Evolutionary conservation across 2,329 filamentous ascomycete genomes (phyloP).

Genomic region (Fusarium veterinarium): DNA sequence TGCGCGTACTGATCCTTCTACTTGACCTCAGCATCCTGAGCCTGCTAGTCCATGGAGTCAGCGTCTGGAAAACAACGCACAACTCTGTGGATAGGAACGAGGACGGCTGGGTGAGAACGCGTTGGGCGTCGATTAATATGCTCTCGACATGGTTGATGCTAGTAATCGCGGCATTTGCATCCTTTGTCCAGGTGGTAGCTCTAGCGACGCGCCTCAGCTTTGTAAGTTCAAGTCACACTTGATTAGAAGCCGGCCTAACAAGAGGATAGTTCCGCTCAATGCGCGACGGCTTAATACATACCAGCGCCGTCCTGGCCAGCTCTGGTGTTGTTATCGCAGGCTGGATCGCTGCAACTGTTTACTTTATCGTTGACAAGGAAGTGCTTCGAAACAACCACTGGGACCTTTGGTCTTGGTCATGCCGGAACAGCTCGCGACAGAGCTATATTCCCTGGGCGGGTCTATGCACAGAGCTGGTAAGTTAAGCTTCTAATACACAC

Average conservation of each 20-base stretch:
- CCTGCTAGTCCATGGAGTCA: background rate
- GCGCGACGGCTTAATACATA: background rate
- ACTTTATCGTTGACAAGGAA: slow-evolving; percentile 13
- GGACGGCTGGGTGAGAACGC: slow-evolving; percentile 10
- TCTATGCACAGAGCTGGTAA: slow-evolving; percentile 2
- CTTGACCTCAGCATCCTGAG: slow-evolving; percentile 10
- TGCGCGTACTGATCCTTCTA: background rate
- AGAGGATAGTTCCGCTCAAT: background rate
- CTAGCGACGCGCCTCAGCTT: background rate
- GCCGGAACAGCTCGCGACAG: slow-evolving; percentile 1
- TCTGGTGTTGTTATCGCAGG: background rate
- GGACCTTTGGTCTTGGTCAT: slow-evolving; percentile 24
- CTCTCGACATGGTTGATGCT: slow-evolving; percentile 18
- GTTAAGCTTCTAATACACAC: accelerated
- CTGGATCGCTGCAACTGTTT: background rate
- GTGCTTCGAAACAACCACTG: slow-evolving; percentile 3
- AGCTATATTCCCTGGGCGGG: slow-evolving; percentile 12
- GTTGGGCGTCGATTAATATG: slow-evolving; percentile 10
- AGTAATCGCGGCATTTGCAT: background rate
- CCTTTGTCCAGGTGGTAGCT: background rate
- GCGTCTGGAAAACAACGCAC: slow-evolving; percentile 9
- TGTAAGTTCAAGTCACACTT: background rate
- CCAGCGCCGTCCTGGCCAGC: background rate
- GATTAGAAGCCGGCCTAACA: background rate
- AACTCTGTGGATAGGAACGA: slow-evolving; percentile 16